Base-by-base conservation (phyloP, 495 filamentous ascomycete species). In the Echria macrotheca region DNA sequence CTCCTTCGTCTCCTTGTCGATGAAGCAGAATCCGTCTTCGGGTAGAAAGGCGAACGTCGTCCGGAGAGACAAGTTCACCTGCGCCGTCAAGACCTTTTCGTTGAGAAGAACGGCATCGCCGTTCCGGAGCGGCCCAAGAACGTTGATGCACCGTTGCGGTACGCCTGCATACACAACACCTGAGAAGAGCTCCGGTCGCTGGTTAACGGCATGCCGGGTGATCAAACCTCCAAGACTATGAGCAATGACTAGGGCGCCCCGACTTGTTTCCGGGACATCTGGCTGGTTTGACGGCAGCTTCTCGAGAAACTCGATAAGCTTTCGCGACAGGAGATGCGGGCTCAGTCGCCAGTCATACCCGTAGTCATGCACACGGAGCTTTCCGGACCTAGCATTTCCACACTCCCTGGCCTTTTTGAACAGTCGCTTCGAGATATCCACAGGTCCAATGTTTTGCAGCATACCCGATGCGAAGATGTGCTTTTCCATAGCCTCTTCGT, bases 261-360 rank as follows among this genome's bases (percentile, higher is more conserved):
- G 72, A 15, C 79, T 67, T 28, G 77, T 69, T 0, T 42, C 48
- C 0, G 74, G 66, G 0, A 69, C 59, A 11, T 60, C 69, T 1
- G 76, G 69, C 19, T 75, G 65, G 64, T 96, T 96, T 33, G 81
- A 91, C 1, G 81, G 86, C 2, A 98, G 69, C 4, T 66, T 71
- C 62, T 87, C 81, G 11, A 98, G 70, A 52, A 85, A 96, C 24
- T 72, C 60, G 22, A 84, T 77, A 5, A 98, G 68, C 41, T 77
- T 77, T 8, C 73, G 69, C 1, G 85, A 88, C 2, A 94, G 76
- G 1, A 91, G 68, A 57, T 86, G 78, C 1, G 93, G 93, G 50
- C 86, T 89, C 45, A 98, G 69, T 23, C 93, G 80, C 91, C 91
- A 98, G 64, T 98, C 91, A 60, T 95, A 98, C 24, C 93, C 90